Evolutionary conservation across 768 basidiomycete genomes (phyloP), one percentile per base, ranked within the genome.

Genomic region (Leccinum obscurum): DNA sequence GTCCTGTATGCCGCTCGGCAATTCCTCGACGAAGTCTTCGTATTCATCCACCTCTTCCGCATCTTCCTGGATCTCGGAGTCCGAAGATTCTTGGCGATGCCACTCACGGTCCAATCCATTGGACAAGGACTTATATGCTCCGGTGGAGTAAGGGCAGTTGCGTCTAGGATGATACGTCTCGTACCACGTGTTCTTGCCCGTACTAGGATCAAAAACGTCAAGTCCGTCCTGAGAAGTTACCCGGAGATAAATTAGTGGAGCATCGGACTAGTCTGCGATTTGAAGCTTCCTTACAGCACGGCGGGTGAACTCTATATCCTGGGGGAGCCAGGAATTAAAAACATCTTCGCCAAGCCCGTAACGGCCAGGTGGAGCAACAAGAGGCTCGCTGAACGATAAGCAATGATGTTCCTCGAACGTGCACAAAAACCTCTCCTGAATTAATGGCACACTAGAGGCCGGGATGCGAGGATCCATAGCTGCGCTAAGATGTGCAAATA

Each of bases 321-420:
- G 69, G 49, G 83, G 83, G 37, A 82, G 61, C 81, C 81, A 83
- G 34, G 78, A 81, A 58, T 80, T 82, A 35, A 81, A 71, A 54
- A 81, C 61, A 63, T 83, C 77, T 59, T 82, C 79, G 3, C 76
- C 79, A n/a, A 62, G 39, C 44, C 71, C 76, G 17, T 68, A 64
- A 35, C 63, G 70, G 60, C 77, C 76, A 2, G 68, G 59, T 6
- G 78, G 78, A 37, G 75, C 66, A 34, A 58, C 13, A 46, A 83
- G 68, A 2, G 77, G 77, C 39, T 75, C 73, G 41, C 75, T 69
- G 8, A 77, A 76, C 15, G 59, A 63, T 9, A 83, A 63, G 56
- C 81, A 82, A 49, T 83, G 81, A 55, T 83, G 79, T 64, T 84
- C 83, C 41, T 74, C 68, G 34, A 83, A 70, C 39, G 67, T 66